Evolutionary conservation across 176 grass and related monocot genomes (phyloP), one percentile per base, ranked within the genome.

Genomic region (Tillandsia leiboldiana): DNA sequence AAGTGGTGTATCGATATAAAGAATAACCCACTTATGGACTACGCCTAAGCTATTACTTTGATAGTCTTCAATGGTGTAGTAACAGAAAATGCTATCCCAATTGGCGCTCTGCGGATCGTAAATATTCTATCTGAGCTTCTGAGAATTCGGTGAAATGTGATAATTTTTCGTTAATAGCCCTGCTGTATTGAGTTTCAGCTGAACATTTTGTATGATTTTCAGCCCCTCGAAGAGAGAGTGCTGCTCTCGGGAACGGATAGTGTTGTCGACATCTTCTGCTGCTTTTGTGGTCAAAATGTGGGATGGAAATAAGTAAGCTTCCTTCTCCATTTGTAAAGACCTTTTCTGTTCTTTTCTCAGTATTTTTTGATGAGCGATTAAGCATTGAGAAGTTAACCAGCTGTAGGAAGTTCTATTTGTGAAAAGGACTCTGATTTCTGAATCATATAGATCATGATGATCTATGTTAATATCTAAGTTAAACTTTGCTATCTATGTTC

Each of bases 241-340:
- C 11, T 75, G 63, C 63, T 75, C 50, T 75, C 73, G 11, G 73
- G 73, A 66, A 42, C 53, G 50, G 50, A 75, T 22, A 66, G 63
- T 13, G 73, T 75, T 12, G 62, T 62, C 42, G 73, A 75, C 48
- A 53, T 75, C 51, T 75, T 66, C 63, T 75, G 73, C 13, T 75
- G 73, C 50, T 66, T 26, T 13, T 75, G 73, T 56, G 73, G 73
- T 15, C 73, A 75, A 66, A 75, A 67, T 66, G 63, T 75, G n/a
- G 73, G 73, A 11, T 75, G 73, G 73, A 75, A 67, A 75, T 75
- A 75, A 8, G 73, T 75, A 66, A 51, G 72, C 8, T 14, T 49
- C 8, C 11, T 3, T 50, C 13, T 68, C 14, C 9, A n/a, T 17
- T 2, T 24, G 10, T 22, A 22, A 13, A 14, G 15, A 1, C 0